These are phyloP conservation scores for Saccharomycopsis microspora DNA, from an alignment of 805 yeast genomes.

Conservation along the genomic window DNA sequence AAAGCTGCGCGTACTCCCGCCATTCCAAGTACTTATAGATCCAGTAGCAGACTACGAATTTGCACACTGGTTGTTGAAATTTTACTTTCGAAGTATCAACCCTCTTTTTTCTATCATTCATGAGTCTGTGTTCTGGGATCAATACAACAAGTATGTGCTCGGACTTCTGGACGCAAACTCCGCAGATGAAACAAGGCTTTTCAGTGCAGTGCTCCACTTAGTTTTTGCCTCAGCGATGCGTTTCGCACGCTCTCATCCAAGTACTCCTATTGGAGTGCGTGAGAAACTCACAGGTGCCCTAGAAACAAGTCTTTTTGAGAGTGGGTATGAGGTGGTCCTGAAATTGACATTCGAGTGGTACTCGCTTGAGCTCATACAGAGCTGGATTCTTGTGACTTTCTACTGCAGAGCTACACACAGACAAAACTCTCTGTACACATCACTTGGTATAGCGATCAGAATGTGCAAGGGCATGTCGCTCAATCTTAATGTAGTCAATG, in stretches of 20 bases:
- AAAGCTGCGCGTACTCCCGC: not conserved
- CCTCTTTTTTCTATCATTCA: conserved; percentile 42
- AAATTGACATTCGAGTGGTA: conserved; percentile 40
- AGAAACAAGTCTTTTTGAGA: conserved; percentile 33
- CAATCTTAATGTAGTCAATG: conserved; percentile 18
- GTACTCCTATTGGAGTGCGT: too few relatives aligned
- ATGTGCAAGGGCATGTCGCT: conserved; percentile 36
- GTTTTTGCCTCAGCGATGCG: conserved; percentile 40
- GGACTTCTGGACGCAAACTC: not conserved
- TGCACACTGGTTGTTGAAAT: conserved; percentile 22
- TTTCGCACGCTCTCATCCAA: conserved; percentile 29
- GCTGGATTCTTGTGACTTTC: conserved; percentile 35
- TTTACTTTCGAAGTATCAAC: conserved; percentile 38
- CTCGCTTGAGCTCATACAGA: conserved; percentile 37
- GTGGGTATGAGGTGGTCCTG: conserved; percentile 27
- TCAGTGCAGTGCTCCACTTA: conserved; percentile 38
- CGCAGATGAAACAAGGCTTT: conserved; percentile 23
- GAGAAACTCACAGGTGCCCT: conserved; percentile 10
- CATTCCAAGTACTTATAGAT: not conserved
- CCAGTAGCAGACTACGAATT: conserved; percentile 21
- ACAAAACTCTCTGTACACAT: conserved; percentile 32
- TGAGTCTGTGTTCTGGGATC: conserved; percentile 42
- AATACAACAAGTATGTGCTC: conserved; percentile 24
- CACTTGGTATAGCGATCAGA: conserved; percentile 31
- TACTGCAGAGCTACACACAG: conserved; percentile 34